Base-by-base conservation (phyloP, 192 early-diverging fungal genomes). In the Entomortierella beljakovae region DNA sequence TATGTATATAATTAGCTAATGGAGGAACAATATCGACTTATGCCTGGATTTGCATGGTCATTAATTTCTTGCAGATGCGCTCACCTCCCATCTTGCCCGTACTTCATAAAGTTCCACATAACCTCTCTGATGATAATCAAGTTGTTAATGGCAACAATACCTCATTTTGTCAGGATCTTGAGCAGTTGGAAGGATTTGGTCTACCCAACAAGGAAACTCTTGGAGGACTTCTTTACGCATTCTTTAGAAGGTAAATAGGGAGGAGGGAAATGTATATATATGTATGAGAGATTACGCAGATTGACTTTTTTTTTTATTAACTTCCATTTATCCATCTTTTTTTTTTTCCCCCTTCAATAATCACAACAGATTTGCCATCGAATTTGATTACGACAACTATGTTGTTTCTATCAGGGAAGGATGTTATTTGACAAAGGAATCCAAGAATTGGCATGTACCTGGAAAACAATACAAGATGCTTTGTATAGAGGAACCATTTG, bases 11-110 rank as follows among this genome's bases (percentile, higher is more conserved):
- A 79, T 66, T 86, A 86, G 97, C 94, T 18, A 93, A 92, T 68
- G 97, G 97, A 48, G 97, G 97, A 23, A 98, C 97, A 0, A 82
- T 98, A 57, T 95, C 94, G 38, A 93, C 94, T 7, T 99, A 99
- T 76, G 93, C 96, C 23, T 98, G 97, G 97, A 94, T 92, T 3
- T 95, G 94, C 72, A 92, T 98, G 87, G 87, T 92, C 37, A 84
- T 99, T 63, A 94, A 97, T 76, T 99, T 97, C 84, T 80, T 99
- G 25, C 97, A 99, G 81, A 92, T 88, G 83, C 91, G 96, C 15
- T 68, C 87, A 28, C 96, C 96, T 56, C 95, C 96, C 0, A 94
- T 99, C 68, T 81, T 99, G 23, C 97, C 97, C 1, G 89, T 90
- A 22, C 71, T 98, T 37, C 96, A 98, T 63, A 83, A 89, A 37